These are phyloP conservation scores for Phytophthora capsici DNA, from an alignment of 352 stramenopile genomes.

Conservation along the genomic window DNA sequence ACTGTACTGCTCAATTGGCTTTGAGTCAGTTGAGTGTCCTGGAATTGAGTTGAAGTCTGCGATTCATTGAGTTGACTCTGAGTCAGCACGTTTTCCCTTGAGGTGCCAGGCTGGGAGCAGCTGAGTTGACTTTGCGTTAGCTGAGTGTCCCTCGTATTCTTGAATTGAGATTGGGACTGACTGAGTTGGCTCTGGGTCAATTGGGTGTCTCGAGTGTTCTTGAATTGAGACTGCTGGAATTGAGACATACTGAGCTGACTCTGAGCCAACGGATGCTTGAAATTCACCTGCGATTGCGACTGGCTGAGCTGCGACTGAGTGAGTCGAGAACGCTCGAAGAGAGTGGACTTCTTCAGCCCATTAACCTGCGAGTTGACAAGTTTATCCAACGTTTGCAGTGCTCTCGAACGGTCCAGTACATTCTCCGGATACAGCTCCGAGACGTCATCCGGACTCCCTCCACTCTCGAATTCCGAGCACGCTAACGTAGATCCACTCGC, in stretches of 20 bases:
- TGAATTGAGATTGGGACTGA: neutral
- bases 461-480: conserved; percentile 36
- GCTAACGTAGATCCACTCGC: conserved; percentile 32
- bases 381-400: conserved; percentile 34
- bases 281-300: conserved; percentile 15
- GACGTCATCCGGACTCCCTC: conserved; percentile 28
- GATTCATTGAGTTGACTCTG: conserved; percentile 21
- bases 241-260: conserved; percentile 24
- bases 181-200: conserved; percentile 22
- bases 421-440: conserved; percentile 29
- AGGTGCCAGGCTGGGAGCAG: conserved; percentile 6
- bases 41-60: neutral
- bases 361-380: conserved; percentile 32
- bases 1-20: conserved; percentile 4
- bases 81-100: conserved; percentile 8
- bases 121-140: conserved; percentile 26
- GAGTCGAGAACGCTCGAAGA: conserved; percentile 32
- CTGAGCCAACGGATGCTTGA: conserved; percentile 19
- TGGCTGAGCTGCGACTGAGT: conserved; percentile 27
- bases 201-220: conserved; percentile 7
- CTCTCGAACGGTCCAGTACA: conserved; percentile 32
- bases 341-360: neutral
- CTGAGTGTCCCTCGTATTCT: conserved; percentile 10
- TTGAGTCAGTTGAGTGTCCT: conserved; percentile 19
- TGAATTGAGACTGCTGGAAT: conserved; percentile 12